Percentiles rank a stretch among this genome's conserved stretches.
These are phyloP conservation scores for Tolypocladium ovalisporum DNA, from an alignment of 2,329 filamentous ascomycete genomes.

Conservation along the genomic window DNA sequence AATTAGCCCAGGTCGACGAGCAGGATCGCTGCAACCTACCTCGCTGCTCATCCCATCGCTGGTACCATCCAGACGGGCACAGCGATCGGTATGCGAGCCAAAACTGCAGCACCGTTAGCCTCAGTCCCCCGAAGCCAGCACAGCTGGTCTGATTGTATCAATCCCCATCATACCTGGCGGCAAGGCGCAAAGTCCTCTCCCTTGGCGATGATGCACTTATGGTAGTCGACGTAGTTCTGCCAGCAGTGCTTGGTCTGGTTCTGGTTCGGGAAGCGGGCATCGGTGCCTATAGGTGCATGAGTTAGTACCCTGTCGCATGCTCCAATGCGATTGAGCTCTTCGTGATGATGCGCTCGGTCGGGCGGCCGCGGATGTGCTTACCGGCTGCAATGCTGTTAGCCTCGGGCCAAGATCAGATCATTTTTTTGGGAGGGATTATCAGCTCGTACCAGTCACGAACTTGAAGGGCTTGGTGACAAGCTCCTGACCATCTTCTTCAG, in stretches of 20 bases:
- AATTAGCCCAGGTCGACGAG: conserved; percentile 11
- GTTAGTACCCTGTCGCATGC: conserved; percentile 5
- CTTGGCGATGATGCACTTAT: conserved; percentile 98
- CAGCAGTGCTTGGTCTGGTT: conserved; percentile 99
- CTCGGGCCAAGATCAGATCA: conserved; percentile 25
- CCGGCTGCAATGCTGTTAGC: conserved; percentile 34
- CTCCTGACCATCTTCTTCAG: conserved; percentile 70
- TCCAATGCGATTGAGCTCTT: conserved; percentile 16
- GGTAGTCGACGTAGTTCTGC: conserved; percentile 99
- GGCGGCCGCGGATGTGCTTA: conserved; percentile 20
- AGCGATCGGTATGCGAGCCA: conserved; percentile 92
- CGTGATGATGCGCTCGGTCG: conserved; percentile 6
- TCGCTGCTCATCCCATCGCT: conserved; percentile 95
- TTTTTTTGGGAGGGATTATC: conserved; percentile 26
- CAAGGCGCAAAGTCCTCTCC: conserved; percentile 97
- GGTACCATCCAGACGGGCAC: conserved; percentile 89
- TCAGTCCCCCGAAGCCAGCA: not conserved
- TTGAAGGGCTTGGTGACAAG: conserved; percentile 97
- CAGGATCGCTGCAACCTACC: conserved; percentile 43
- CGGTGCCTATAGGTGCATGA: conserved; percentile 58
- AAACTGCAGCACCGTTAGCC: conserved; percentile 51
- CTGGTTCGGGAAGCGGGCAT: conserved; percentile 96
- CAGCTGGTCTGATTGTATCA: not conserved
- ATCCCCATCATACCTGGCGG: conserved; percentile 61
- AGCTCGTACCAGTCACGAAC: conserved; percentile 89